Percentiles rank a stretch among this genome's conserved stretches.
phyloP scores from a whole-genome alignment of 805 yeast species.

The Ogataea sp. region DNA sequence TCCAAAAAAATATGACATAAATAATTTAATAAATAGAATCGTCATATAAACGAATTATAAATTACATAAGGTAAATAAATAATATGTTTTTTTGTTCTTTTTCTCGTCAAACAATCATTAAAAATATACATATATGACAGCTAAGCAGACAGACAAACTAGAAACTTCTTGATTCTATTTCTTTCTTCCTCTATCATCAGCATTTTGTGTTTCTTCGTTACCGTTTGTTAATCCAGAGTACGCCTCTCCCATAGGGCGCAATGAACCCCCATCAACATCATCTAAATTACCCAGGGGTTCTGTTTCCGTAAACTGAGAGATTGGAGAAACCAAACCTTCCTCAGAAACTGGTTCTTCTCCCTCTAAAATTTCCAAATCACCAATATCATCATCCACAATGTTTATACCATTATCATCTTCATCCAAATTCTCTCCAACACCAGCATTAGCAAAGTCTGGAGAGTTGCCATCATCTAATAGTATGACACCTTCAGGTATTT shows the following conservation, averaged over 20 bases:
- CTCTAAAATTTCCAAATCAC: neutral
- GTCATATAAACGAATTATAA: too few species aligned
- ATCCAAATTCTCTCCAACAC: too few species aligned
- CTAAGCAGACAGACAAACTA: neutral
- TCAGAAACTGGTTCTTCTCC: conserved; percentile 4
- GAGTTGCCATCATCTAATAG: conserved; percentile 32
- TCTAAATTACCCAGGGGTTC: conserved; percentile 9
- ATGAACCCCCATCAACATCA: conserved; percentile 16
- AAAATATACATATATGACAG: too few species aligned
- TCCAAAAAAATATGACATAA: too few species aligned
- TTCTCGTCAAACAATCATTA: too few species aligned
- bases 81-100: too few species aligned
- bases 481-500: conserved; percentile 14
- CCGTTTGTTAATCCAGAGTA: neutral
- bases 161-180: neutral
- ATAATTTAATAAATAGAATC: too few species aligned
- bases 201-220: neutral
- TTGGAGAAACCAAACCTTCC: conserved; percentile 13
- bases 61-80: too few species aligned
- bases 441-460: conserved; percentile 36
- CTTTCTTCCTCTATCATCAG: conserved; percentile 6
- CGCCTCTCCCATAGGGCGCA: conserved; percentile 28
- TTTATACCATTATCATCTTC: conserved; percentile 2
- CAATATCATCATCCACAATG: neutral
- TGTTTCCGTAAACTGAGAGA: conserved; percentile 15